Evolutionary conservation across 2,329 filamentous ascomycete genomes (phyloP).

Genomic region (Fusarium anthophilum): DNA sequence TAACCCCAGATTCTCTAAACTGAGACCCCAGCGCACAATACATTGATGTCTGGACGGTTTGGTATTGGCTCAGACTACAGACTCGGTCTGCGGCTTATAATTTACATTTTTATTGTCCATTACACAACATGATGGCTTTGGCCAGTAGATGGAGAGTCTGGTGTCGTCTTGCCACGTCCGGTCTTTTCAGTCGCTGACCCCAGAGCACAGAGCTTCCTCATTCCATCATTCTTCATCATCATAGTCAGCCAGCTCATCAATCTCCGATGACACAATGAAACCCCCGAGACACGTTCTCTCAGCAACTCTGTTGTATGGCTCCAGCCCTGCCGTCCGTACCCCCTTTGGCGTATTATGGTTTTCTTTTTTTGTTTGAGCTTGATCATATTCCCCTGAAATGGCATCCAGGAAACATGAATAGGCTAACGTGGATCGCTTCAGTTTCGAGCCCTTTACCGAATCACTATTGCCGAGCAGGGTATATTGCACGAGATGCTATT

Average conservation of each 20-base stretch:
- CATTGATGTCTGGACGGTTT: conserved; percentile 9
- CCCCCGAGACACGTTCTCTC: conserved; percentile 31
- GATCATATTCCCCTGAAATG: conserved; percentile 4
- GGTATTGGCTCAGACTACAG: conserved; percentile 28
- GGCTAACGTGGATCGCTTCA: not conserved
- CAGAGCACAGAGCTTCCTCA: conserved; percentile 21
- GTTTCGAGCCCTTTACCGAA: not conserved
- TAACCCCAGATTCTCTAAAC: not conserved
- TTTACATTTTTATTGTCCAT: not conserved
- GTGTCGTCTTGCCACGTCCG: conserved; percentile 30
- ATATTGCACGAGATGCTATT: not conserved
- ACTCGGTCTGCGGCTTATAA: conserved; percentile 20
- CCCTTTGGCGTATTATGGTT: not conserved
- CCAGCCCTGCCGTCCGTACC: not conserved
- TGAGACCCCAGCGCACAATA: not conserved
- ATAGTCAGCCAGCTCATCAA: conserved; percentile 40
- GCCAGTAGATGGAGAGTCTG: conserved; percentile 26
- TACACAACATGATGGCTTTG: conserved; percentile 20
- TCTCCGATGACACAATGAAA: conserved; percentile 32
- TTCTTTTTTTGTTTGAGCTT: not conserved
- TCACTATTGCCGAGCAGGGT: not conserved
- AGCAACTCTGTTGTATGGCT: conserved; percentile 31
- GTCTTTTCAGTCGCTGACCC: conserved; percentile 28
- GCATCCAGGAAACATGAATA: not conserved
- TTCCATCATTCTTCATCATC: conserved; percentile 32